Base-by-base conservation (phyloP, 306 rosid species). In the Ziziphus jujuba region DNA sequence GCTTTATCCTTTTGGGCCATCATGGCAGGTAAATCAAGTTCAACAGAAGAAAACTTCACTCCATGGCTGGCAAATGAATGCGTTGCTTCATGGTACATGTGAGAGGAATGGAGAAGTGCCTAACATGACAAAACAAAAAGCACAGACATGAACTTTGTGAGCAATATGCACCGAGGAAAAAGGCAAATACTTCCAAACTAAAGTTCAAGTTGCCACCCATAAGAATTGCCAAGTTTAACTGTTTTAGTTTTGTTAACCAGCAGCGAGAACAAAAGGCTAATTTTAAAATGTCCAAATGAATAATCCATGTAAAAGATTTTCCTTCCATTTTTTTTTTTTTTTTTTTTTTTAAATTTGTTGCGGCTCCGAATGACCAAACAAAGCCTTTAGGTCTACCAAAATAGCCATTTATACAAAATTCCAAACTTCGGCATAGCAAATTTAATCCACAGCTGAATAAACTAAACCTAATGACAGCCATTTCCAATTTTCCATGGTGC, bases 101-200 rank as follows among this genome's bases (percentile, higher is more conserved):
- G 99, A 22, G 99, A 87, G 68, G 99, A 95, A 76, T 95, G 99
- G 71, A 95, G 87, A 54, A 95, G 96, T 0, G 99, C 97, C 99
- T 95, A 56, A 75, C 69, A 53, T 58, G 76, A 67, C 57, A 19
- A 71, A 31, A 22, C 5, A 65, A 59, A 19, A 59, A 4, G 35
- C 6, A 64, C 19, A 17, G 23, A 13, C 28, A 59, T 20, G 16
- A 36, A 51, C 22, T 28, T 17, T 65, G 25, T 38, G 16, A 11
- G 34, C 76, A 52, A 40, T 28, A 36, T 20, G 10, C 23, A 6
- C 60, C 4, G 34, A 51, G 22, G 15, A 48, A 15, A 43, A 28
- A 17, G 17, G 16, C 10, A 43, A 40, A 7, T 5, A 43, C 17
- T 43, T 12, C 24, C 31, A 6, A 28, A 56, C 23, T 21, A 10